These are phyloP conservation scores for Pestalotiopsis sp. DNA, from an alignment of 2,329 filamentous ascomycete species.

Conservation along the genomic window DNA sequence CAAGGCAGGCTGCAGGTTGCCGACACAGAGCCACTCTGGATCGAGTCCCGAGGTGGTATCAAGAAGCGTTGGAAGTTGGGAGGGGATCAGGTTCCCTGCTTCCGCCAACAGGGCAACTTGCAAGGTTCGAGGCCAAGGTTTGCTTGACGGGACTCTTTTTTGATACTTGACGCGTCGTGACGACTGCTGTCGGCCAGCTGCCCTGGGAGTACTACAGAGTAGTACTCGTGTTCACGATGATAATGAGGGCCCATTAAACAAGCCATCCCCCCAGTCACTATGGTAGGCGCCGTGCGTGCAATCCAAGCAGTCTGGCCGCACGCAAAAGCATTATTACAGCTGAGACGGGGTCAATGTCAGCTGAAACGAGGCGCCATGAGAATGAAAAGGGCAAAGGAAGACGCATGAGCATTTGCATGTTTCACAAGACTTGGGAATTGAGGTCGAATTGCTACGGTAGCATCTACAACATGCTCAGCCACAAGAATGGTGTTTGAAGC, in stretches of 20 bases:
- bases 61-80: background rate
- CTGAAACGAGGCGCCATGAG: background rate
- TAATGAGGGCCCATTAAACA: too few species aligned
- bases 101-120: background rate
- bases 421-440: background rate
- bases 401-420: background rate
- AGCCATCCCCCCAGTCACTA: too few species aligned
- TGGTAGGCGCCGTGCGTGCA: too few species aligned
- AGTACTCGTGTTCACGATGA: too few species aligned
- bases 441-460: background rate
- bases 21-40: background rate
- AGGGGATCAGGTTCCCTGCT: background rate
- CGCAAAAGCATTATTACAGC: background rate
- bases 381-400: background rate
- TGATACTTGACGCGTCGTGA: background rate
- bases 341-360: background rate
- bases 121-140: background rate
- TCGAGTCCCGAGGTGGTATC: background rate
- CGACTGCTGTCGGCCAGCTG: background rate
- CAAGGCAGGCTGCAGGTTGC: background rate
- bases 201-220: background rate
- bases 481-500: background rate
- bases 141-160: background rate
- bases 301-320: background rate
- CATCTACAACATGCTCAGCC: background rate